phyloP scores from a whole-genome alignment of 495 filamentous ascomycete species.

The Penicillium alfredii region DNA sequence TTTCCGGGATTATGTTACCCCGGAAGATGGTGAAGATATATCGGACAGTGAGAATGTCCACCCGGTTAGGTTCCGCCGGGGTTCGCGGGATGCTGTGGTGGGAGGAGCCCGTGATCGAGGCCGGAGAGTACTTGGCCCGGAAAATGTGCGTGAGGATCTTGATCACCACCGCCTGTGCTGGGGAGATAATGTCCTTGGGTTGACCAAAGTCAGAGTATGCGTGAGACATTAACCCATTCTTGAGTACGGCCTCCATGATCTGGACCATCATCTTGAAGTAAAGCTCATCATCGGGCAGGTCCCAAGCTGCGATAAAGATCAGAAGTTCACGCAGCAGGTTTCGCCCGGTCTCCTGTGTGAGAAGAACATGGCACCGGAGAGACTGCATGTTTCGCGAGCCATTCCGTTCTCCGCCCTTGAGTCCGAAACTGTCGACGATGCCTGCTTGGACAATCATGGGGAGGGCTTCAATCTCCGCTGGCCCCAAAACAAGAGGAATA shows the following conservation, averaged over 20 bases:
- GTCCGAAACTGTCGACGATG: conserved; percentile 55
- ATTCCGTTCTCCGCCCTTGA: conserved; percentile 46
- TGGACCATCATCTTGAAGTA: conserved; percentile 95
- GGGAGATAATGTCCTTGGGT: conserved; percentile 91
- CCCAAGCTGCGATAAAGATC: conserved; percentile 95
- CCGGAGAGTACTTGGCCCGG: conserved; percentile 58
- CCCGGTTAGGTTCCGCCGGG: conserved; percentile 38
- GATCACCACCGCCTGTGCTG: conserved; percentile 85
- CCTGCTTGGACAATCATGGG: conserved; percentile 93
- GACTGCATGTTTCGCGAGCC: conserved; percentile 75
- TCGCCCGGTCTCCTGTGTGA: conserved; percentile 78
- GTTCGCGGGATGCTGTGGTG: conserved; percentile 32
- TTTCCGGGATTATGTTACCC: conserved; percentile 84
- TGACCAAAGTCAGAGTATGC: conserved; percentile 87
- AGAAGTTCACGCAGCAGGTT: conserved; percentile 84
- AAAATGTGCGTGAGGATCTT: conserved; percentile 87
- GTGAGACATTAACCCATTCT: conserved; percentile 80
- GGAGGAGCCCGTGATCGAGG: conserved; percentile 38
- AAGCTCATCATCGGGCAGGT: conserved; percentile 80
- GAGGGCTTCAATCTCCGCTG: conserved; percentile 86
- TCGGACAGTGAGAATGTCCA: conserved; percentile 67
- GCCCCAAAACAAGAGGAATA: conserved; percentile 87
- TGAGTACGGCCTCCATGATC: conserved; percentile 86
- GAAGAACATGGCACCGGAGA: conserved; percentile 77
- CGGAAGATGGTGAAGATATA: conserved; percentile 91